Percentiles rank a stretch among this genome's conserved stretches.
phyloP scores from a whole-genome alignment of 169 alveolate species.

The Cryptosporidium muris region DNA sequence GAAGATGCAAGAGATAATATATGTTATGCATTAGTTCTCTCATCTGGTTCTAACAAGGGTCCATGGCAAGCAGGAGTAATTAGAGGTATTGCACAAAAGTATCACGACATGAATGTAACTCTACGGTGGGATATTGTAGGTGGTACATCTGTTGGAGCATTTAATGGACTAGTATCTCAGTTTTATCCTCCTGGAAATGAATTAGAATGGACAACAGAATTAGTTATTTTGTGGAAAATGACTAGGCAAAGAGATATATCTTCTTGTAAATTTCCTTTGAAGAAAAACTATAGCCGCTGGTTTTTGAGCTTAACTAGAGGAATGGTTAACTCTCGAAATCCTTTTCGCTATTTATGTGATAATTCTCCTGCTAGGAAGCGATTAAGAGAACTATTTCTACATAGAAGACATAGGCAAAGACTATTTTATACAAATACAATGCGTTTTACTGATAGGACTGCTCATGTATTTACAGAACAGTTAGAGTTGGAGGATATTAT shows the following conservation, averaged over 20 bases:
- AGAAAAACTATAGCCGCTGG: conserved; percentile 62
- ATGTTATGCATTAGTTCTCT: conserved; percentile 57
- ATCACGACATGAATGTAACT: conserved; percentile 45
- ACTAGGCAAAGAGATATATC: conserved; percentile 64
- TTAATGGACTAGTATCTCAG: conserved; percentile 61
- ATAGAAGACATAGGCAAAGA: conserved; percentile 60
- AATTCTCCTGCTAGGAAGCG: conserved; percentile 65
- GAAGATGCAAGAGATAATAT: conserved; percentile 61
- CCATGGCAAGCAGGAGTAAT: conserved; percentile 72
- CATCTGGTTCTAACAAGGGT: conserved; percentile 68
- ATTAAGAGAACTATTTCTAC: conserved; percentile 56
- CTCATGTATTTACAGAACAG: conserved; percentile 66
- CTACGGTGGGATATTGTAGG: conserved; percentile 70
- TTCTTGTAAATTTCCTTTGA: conserved; percentile 64
- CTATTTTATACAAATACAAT: conserved; percentile 64
- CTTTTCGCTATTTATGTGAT: conserved; percentile 53
- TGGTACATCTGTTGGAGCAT: conserved; percentile 68
- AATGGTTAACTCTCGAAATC: conserved; percentile 49
- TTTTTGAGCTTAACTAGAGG: conserved; percentile 43
- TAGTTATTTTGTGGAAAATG: conserved; percentile 66
- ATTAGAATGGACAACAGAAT: conserved; percentile 64
- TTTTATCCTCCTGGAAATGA: conserved; percentile 68
- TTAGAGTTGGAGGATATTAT: conserved; percentile 66
- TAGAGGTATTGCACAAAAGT: conserved; percentile 66
- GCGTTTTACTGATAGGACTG: conserved; percentile 67